A percentile compares a stretch with the other conserved stretches of the same genome.
phyloP scores from a whole-genome alignment of 1,284 basidiomycete species.

The Cutaneotrichosporon cutaneum region DNA sequence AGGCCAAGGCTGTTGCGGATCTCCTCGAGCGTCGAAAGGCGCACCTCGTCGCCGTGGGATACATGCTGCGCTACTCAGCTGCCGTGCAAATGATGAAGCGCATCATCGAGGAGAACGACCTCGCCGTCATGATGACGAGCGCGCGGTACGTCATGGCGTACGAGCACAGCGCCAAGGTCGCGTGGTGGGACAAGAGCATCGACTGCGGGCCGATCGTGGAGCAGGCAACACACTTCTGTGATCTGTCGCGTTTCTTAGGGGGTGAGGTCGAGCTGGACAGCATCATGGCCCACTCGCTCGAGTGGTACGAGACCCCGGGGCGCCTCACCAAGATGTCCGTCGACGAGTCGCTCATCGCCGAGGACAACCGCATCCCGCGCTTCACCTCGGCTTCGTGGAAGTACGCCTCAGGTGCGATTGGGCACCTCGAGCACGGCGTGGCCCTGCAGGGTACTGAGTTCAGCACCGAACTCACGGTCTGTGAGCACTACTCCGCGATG shows the following conservation, averaged over 20 bases:
- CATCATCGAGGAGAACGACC: slow-evolving; percentile 57
- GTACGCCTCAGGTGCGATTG: slow-evolving; percentile 46
- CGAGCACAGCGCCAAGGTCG: slow-evolving; percentile 40
- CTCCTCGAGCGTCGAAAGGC: slow-evolving; percentile 61
- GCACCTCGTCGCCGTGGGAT: slow-evolving; percentile 59
- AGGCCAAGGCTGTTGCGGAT: slow-evolving; percentile 63
- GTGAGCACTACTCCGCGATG: slow-evolving; percentile 6
- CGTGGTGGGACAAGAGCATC: slow-evolving; percentile 60
- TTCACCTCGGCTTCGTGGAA: slow-evolving; percentile 54
- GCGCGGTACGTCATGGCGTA: slow-evolving; percentile 57
- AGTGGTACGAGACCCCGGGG: slow-evolving; percentile 54
- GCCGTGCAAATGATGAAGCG: slow-evolving; percentile 58
- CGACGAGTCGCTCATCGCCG: slow-evolving; percentile 53
- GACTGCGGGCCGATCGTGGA: slow-evolving; percentile 57
- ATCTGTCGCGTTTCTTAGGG: slow-evolving; percentile 56
- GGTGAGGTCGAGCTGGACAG: slow-evolving; percentile 57
- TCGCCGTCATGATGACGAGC: slow-evolving; percentile 57
- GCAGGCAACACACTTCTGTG: slow-evolving; percentile 57
- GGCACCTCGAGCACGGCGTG: slow-evolving; percentile 45
- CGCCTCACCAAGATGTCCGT: slow-evolving; percentile 54
- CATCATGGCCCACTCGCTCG: slow-evolving; percentile 47
- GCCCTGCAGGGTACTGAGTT: slow-evolving; percentile 40
- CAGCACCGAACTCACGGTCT: slow-evolving; percentile 48
- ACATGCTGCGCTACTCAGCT: slow-evolving; percentile 52
- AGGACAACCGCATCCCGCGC: slow-evolving; percentile 50